These are phyloP conservation scores for Syzygium aqueum DNA, from an alignment of 345 rosid species.

Conservation along the genomic window DNA sequence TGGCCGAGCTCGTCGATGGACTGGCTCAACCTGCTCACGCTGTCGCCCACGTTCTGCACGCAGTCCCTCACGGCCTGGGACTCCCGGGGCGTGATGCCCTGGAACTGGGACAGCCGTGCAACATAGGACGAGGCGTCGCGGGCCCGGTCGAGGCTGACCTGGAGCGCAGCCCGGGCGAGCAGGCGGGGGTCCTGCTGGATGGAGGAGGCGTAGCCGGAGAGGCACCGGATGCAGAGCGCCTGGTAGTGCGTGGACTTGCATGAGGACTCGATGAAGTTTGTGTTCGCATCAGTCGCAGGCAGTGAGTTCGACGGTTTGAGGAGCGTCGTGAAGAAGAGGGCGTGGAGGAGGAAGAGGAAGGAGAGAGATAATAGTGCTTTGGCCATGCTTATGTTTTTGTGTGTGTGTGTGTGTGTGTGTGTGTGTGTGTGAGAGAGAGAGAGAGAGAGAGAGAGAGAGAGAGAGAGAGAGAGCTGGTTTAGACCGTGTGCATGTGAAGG, in stretches of 20 bases:
- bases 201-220: slow-evolving; percentile 10
- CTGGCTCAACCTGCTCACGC: slow-evolving; percentile 26
- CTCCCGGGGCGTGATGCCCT: slow-evolving; percentile 13
- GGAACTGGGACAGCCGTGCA: slow-evolving; percentile 10
- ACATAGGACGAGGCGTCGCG: slow-evolving; percentile 8
- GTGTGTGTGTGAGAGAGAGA: background rate
- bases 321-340: background rate
- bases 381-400: background rate
- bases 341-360: background rate
- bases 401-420: background rate
- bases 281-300: background rate
- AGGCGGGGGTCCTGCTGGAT: slow-evolving; percentile 11
- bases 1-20: slow-evolving; percentile 23
- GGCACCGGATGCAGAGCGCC: slow-evolving; percentile 11
- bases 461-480: background rate
- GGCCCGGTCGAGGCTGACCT: slow-evolving; percentile 24
- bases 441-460: too few relatives aligned
- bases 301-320: background rate
- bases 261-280: slow-evolving; percentile 12
- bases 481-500: background rate
- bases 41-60: slow-evolving; percentile 18
- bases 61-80: slow-evolving; percentile 31
- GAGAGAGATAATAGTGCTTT: background rate
- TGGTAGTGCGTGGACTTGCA: slow-evolving; percentile 23
- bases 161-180: slow-evolving; percentile 29